phyloP scores from a whole-genome alignment of 148 eudicot genomes.

The Rhododendron ovatum region DNA sequence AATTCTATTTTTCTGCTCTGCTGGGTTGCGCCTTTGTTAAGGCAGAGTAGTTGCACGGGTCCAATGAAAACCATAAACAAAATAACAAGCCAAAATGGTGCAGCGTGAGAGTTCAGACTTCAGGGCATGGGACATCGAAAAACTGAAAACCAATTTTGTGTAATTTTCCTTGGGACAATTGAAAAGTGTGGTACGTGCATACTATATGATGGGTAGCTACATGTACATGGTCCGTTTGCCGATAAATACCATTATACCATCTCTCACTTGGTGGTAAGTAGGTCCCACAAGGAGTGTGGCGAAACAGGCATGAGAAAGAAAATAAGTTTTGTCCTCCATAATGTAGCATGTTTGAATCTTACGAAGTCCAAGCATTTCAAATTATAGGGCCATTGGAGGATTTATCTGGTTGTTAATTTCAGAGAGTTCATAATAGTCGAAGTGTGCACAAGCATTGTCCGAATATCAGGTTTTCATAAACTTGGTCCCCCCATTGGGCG shows the following conservation, averaged over 20 bases:
- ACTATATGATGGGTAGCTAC: background rate
- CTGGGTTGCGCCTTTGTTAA: background rate
- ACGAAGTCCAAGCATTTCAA: too few species aligned
- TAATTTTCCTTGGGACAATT: background rate
- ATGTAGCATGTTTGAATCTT: too few species aligned
- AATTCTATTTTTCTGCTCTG: background rate
- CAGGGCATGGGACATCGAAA: background rate
- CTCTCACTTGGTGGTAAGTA: background rate
- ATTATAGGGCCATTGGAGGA: too few species aligned
- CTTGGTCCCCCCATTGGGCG: background rate
- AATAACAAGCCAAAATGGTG: background rate
- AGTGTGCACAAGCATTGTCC: fast-evolving
- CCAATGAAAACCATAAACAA: background rate
- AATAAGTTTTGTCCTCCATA: too few species aligned
- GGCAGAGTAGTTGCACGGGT: background rate
- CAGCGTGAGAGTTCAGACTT: background rate
- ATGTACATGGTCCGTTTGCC: background rate
- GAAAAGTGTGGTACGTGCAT: background rate
- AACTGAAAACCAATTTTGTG: background rate
- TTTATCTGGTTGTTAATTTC: too few species aligned
- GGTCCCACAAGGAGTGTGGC: too few species aligned
- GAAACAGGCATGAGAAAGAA: too few species aligned
- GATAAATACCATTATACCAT: background rate
- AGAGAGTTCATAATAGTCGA: too few species aligned
- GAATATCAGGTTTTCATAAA: too few species aligned